These are phyloP conservation scores for Flaveria robusta DNA, from an alignment of 129 eudicot genomes.

Conservation along the genomic window DNA sequence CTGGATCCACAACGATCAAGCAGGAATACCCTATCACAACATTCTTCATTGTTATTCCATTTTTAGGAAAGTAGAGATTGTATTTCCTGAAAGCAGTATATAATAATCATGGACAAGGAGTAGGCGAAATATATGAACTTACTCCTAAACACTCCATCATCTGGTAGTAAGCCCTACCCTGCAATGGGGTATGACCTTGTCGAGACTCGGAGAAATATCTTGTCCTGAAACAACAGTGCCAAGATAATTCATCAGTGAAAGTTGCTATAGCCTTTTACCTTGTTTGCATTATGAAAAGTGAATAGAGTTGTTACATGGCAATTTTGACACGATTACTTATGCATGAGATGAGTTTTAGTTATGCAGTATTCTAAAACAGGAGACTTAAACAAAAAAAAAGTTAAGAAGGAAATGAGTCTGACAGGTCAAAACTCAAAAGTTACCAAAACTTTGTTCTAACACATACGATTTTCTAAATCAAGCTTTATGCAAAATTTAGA, in stretches of 20 bases:
- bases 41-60: slow-evolving; percentile 13
- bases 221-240: slow-evolving; percentile 57
- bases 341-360: not conserved
- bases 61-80: not conserved
- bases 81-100: not conserved
- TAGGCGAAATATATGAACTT: slow-evolving; percentile 36
- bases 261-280: not conserved
- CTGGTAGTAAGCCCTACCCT: slow-evolving; percentile 97
- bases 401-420: not conserved
- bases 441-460: not conserved
- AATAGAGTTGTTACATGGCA: not conserved
- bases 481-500: not conserved
- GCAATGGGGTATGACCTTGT: slow-evolving; percentile 94
- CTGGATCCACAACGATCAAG: slow-evolving; percentile 9
- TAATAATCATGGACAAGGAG: not conserved
- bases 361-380: not conserved
- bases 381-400: not conserved
- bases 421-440: not conserved
- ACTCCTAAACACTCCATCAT: slow-evolving; percentile 99
- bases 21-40: not conserved
- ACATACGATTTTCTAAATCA: not conserved
- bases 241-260: slow-evolving; percentile 10
- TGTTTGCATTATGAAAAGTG: not conserved
- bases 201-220: slow-evolving; percentile 96
- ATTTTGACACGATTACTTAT: not conserved